phyloP scores from a whole-genome alignment of 192 early-diverging fungal species.

The Entomortierella parvispora region DNA sequence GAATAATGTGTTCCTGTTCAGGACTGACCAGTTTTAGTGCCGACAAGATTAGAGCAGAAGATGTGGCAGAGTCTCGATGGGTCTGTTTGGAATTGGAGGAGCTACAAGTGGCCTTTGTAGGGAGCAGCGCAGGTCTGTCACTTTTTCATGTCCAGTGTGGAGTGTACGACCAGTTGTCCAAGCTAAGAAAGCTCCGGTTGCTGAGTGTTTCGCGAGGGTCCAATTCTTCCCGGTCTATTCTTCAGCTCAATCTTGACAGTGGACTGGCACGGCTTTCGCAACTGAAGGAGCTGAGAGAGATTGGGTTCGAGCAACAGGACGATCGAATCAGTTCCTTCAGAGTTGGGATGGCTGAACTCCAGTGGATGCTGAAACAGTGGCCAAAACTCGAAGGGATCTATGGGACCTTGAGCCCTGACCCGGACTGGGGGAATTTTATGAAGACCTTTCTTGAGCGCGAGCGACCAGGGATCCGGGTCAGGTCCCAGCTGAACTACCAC shows the following conservation, averaged over 20 bases:
- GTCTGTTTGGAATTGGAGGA: constrained; percentile 25
- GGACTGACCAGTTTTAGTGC: not conserved
- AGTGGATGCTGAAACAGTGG: constrained; percentile 44
- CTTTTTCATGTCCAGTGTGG: constrained; percentile 5
- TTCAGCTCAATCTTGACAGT: constrained; percentile 28
- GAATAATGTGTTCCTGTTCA: not conserved
- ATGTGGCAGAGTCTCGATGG: not conserved
- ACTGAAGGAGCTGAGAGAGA: constrained; percentile 24
- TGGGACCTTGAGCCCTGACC: constrained; percentile 11
- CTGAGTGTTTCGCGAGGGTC: constrained; percentile 4
- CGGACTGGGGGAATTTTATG: constrained; percentile 15
- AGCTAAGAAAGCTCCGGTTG: constrained; percentile 12
- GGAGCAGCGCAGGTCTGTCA: not conserved
- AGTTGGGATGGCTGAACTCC: constrained; percentile 27
- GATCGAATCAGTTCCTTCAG: constrained; percentile 9
- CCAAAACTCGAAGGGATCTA: constrained; percentile 19
- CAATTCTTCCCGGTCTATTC: constrained; percentile 9
- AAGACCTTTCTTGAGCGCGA: constrained; percentile 27
- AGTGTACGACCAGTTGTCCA: constrained; percentile 14
- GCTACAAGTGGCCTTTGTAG: constrained; percentile 26
- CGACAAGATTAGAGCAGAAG: not conserved
- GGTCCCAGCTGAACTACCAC: constrained; percentile 6
- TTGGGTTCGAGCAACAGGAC: constrained; percentile 41
- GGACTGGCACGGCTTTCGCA: constrained; percentile 9
- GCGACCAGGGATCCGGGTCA: constrained; percentile 15